A percentile compares a stretch with the other conserved stretches of the same genome.
These are phyloP conservation scores for Rhododendron molle DNA, from an alignment of 148 eudicot species.

Conservation along the genomic window DNA sequence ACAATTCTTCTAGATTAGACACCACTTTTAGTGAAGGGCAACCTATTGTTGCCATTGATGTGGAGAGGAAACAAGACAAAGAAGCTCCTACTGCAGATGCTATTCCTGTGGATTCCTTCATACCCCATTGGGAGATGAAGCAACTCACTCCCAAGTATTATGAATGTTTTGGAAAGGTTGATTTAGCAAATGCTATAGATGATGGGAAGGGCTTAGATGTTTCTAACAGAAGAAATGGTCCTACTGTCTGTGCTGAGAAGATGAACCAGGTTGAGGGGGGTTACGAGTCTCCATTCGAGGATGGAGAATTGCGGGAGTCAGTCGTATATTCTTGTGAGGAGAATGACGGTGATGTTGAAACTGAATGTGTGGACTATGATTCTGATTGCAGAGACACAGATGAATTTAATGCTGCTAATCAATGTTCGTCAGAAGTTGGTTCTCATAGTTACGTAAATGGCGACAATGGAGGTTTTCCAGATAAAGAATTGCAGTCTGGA, in stretches of 20 bases:
- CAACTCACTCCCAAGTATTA: neutral
- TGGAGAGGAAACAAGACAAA: constrained; percentile 9
- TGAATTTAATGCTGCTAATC: constrained; percentile 36
- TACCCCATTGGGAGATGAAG: constrained; percentile 5
- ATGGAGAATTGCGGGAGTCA: constrained; percentile 68
- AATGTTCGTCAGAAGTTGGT: constrained; percentile 33
- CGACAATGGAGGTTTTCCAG: constrained; percentile 7
- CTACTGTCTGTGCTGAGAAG: constrained; percentile 14
- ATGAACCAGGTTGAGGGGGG: constrained; percentile 27
- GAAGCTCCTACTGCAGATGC: constrained; percentile 6
- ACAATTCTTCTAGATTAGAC: constrained; percentile 15
- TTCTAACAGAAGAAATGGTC: constrained; percentile 27
- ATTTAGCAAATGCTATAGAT: constrained; percentile 16
- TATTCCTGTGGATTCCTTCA: constrained; percentile 2
- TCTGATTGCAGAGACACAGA: constrained; percentile 40
- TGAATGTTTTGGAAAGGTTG: constrained; percentile 16
- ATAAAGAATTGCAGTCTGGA: constrained; percentile 3
- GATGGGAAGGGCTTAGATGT: constrained; percentile 22
- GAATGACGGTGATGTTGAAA: constrained; percentile 44
- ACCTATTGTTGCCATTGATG: constrained; percentile 6
- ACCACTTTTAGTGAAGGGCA: constrained; percentile 16
- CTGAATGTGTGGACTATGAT: constrained; percentile 56
- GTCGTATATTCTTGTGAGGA: constrained; percentile 38
- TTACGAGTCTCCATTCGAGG: constrained; percentile 73
- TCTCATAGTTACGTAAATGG: constrained; percentile 26